Base-by-base conservation (phyloP, 306 rosid genomes). In the Lithocarpus polystachyus region DNA sequence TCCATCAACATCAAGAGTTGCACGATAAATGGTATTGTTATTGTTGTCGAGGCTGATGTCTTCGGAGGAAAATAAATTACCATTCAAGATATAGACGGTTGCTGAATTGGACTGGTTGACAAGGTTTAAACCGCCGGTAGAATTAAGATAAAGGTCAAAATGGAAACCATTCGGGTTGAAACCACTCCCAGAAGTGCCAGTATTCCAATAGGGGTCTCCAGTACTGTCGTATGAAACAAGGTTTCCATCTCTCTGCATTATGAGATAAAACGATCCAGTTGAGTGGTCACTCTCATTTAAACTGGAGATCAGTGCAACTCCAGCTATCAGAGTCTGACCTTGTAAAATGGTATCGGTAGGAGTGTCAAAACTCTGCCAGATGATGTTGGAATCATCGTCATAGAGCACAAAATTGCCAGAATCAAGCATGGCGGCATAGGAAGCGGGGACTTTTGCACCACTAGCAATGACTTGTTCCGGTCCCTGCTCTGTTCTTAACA, bases 131-230 rank as follows among this genome's bases (percentile, higher is more conserved):
- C 0, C 0, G 14, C 71, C 48, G 1, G 48, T 17, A 18, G 9
- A 5, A 65, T 18, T 31, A 20, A 65, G 64, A 57, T 22, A 3
- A 20, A 57, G 65, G 24, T 1, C 0, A 37, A 37, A 6, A 35
- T 0, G 7, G 29, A 7, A 1, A 57, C 0, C 0, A 5, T 35
- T 0, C 40, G 40, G 40, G 8, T 57, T 57, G 2, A 4, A 57
- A 57, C 13, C 6, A 1, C 0, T 1, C 2, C 0, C 2, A 1
- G 1, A 1, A 28, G 70, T 17, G 12, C 0, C 2, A 1, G 45
- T 65, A 2, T 0, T 0, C 51, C 51, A 18, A 12, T 6, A 37
- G 1, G 6, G 15, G n/a, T n/a, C n/a, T n/a, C n/a, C n/a, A n/a
- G n/a, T n/a, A n/a, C n/a, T n/a, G n/a, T n/a, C n/a, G 48, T 18